Percentiles rank a stretch among this genome's conserved stretches.
phyloP scores from a whole-genome alignment of 805 yeast genomes.

The Ogataea haglerorum region DNA sequence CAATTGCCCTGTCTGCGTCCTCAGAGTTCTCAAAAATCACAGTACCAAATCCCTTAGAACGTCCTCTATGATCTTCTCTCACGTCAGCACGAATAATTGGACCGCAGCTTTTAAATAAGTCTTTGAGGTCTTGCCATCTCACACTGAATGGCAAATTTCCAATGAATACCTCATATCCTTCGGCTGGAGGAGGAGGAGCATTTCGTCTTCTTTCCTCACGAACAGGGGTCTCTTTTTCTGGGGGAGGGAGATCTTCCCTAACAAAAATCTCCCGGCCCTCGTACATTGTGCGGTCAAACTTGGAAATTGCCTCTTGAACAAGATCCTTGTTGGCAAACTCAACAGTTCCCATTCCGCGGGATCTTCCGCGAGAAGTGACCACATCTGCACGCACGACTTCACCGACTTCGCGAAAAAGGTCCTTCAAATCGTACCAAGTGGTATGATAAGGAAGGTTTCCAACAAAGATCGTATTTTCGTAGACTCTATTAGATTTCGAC shows the following conservation, averaged over 20 bases:
- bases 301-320: conserved; percentile 67
- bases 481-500: conserved; percentile 51
- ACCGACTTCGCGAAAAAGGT: conserved; percentile 57
- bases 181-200: conserved; percentile 21
- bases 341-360: conserved; percentile 89
- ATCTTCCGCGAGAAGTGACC: conserved; percentile 71
- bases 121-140: conserved; percentile 83
- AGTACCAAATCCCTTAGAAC: conserved; percentile 84
- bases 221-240: conserved; percentile 38
- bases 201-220: conserved; percentile 24
- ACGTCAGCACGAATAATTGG: conserved; percentile 81
- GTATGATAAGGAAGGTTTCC: conserved; percentile 71
- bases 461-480: conserved; percentile 64
- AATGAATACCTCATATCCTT: conserved; percentile 59
- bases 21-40: conserved; percentile 65
- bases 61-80: conserved; percentile 59
- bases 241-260: conserved; percentile 88
- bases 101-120: conserved; percentile 75
- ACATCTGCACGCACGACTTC: conserved; percentile 79
- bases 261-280: conserved; percentile 81
- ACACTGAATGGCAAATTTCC: conserved; percentile 81
- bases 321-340: conserved; percentile 66
- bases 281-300: conserved; percentile 61
- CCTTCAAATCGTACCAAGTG: conserved; percentile 57
- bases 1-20: conserved; percentile 71